Evolutionary conservation across 2,329 filamentous ascomycete species (phyloP), one percentile per base, ranked within the genome.

Genomic region (Ascochyta clinopodiicola): DNA sequence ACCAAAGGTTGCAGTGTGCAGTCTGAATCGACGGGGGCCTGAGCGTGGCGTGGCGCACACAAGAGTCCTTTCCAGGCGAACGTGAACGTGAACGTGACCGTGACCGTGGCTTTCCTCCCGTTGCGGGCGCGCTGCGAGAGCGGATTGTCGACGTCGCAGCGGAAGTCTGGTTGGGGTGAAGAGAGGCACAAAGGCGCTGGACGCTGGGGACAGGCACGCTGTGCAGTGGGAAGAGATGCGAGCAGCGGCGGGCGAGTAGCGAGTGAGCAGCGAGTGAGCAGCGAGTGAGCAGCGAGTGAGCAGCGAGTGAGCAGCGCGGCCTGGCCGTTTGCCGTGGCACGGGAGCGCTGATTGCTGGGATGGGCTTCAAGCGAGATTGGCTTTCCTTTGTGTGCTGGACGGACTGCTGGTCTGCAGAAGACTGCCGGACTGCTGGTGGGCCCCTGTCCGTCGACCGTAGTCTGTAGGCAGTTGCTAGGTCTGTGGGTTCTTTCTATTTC

Each of bases 81-180:
- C 25, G 29, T 29, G 24, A 37, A 24, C 34, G 22, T 43, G 6
- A 17, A 17, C 17, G 17, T 17, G 17, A 17, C 17, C 17, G 17
- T 17, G 24, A 37, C 24, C 34, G 22, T 43, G 6, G 22, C 8
- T 47, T 32, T 43, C 47, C 46, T 56, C 46, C 37, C 19, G 22
- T n/a, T 40, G 39, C 36, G 27, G 42, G 47, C 44, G 53, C 42
- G 31, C 46, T 51, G 19, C n/a, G 42, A 40, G 35, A 9, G 39
- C 17, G 29, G 27, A 51, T 72, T 57, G 62, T 63, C 69, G 69
- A 72, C 69, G 66, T 68, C 67, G 66, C 68, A 67, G 65, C 63
- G 66, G 64, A 66, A 48, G 68, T 61, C 63, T 65, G 62, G 58
- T 56, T 53, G 56, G 50, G 57, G 50, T 44, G 52, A 47, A 51